Conservation (phyloP, 768 basidiomycete genomes). For the Lepiota brunneoincarnata region DNA sequence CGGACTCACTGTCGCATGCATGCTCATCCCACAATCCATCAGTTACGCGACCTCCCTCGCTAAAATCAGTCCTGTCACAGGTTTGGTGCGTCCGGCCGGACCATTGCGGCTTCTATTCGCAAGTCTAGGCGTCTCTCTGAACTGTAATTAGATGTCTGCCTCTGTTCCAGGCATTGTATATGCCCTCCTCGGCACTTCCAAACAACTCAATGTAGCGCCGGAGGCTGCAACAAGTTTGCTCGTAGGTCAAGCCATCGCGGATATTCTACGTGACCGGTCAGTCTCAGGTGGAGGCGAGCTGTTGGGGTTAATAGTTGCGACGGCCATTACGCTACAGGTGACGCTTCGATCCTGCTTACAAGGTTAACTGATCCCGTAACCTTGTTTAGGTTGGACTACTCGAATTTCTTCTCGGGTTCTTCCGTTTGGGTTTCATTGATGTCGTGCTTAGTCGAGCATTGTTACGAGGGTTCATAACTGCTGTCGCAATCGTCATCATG, state of each 20-base stretch:
- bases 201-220: slow-evolving; percentile 80
- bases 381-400: slow-evolving; percentile 73
- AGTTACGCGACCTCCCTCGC: slow-evolving; percentile 90
- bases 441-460: slow-evolving; percentile 89
- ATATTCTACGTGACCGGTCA: slow-evolving; percentile 49
- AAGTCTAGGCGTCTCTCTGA: neutral
- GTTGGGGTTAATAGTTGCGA: slow-evolving; percentile 66
- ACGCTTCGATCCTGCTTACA: neutral
- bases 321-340: slow-evolving; percentile 84
- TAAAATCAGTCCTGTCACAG: slow-evolving; percentile 79
- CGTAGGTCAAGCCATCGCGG: slow-evolving; percentile 81
- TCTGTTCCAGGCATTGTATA: slow-evolving; percentile 88
- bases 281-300: slow-evolving; percentile 46
- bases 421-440: slow-evolving; percentile 89
- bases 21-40: slow-evolving; percentile 85
- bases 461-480: slow-evolving; percentile 83
- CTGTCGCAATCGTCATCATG: slow-evolving; percentile 81
- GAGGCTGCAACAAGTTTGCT: slow-evolving; percentile 88
- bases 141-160: slow-evolving; percentile 62
- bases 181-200: slow-evolving; percentile 83
- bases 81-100: slow-evolving; percentile 55
- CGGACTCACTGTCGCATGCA: slow-evolving; percentile 81
- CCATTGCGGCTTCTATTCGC: neutral
- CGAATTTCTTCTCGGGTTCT: slow-evolving; percentile 81
- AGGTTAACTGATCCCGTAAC: neutral